Evolutionary conservation across 192 early-diverging fungal genomes (phyloP).

Genomic region (Thamnidium elegans): DNA sequence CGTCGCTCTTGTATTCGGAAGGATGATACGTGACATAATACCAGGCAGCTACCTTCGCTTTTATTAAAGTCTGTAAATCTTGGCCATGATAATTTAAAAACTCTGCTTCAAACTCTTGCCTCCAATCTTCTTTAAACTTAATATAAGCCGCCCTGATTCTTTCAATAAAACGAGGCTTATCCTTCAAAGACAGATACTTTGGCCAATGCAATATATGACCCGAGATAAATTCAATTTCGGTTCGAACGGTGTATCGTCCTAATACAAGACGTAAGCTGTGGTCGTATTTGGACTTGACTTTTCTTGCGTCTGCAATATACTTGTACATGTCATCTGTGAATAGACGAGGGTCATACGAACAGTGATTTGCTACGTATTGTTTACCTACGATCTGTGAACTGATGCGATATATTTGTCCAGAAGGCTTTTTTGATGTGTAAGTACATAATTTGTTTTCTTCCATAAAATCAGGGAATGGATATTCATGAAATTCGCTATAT

Average conservation of each 20-base stretch:
- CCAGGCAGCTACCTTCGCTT: slow-evolving; percentile 59
- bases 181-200: slow-evolving; percentile 34
- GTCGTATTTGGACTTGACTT: slow-evolving; percentile 44
- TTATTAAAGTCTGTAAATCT: slow-evolving; percentile 6
- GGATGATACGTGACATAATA: slow-evolving; percentile 64
- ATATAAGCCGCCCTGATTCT: slow-evolving; percentile 38
- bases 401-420: slow-evolving; percentile 3
- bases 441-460: slow-evolving; percentile 43
- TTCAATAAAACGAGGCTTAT: slow-evolving; percentile 32
- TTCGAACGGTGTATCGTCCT: slow-evolving; percentile 54
- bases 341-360: slow-evolving; percentile 37
- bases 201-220: slow-evolving; percentile 20
- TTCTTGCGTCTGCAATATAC: slow-evolving; percentile 48
- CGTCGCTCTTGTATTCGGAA: slow-evolving; percentile 9
- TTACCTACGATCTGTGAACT: slow-evolving; percentile 23
- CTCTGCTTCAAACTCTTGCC: slow-evolving; percentile 40
- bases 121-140: slow-evolving; percentile 40
- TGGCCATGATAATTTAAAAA: slow-evolving; percentile 28
- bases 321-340: slow-evolving; percentile 39
- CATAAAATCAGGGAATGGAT: slow-evolving; percentile 65
- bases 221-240: slow-evolving; percentile 39
- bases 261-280: slow-evolving; percentile 44
- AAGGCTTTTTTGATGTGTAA: slow-evolving; percentile 39
- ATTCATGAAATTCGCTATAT: slow-evolving; percentile 31
- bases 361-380: slow-evolving; percentile 21